phyloP scores from a whole-genome alignment of 208 protist genomes.

The Porcisia deanei region DNA sequence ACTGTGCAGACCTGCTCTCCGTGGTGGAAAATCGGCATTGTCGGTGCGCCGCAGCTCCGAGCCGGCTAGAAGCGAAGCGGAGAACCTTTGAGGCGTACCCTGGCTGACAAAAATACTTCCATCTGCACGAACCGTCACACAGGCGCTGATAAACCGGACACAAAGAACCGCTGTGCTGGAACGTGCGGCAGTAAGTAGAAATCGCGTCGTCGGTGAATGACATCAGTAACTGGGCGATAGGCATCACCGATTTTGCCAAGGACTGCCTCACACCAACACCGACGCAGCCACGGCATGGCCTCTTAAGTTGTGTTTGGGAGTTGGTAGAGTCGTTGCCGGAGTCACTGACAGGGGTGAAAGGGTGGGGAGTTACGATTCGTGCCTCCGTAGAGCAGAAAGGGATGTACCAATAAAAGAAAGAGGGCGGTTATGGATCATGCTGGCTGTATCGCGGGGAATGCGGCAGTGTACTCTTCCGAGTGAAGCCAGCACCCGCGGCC shows the following conservation, averaged over 20 bases:
- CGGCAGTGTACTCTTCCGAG: not conserved
- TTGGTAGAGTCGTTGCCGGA: not conserved
- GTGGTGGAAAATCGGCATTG: constrained; percentile 1
- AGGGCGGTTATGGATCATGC: too few species aligned
- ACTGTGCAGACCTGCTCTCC: constrained; percentile 20
- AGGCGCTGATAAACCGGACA: not conserved
- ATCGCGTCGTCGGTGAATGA: not conserved
- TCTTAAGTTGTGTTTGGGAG: not conserved
- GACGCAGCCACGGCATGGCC: constrained; percentile 22
- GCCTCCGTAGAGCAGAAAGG: not conserved
- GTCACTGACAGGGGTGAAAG: not conserved
- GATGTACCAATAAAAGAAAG: not conserved
- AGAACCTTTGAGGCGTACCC: constrained; percentile 27
- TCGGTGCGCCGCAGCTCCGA: constrained; percentile 3
- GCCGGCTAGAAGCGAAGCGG: constrained; percentile 23
- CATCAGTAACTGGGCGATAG: not conserved
- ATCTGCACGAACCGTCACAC: constrained; percentile 11
- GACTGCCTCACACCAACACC: constrained; percentile 25
- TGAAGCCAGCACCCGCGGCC: not conserved
- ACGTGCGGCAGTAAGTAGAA: not conserved
- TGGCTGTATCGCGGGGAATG: too few species aligned
- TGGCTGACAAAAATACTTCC: constrained; percentile 10
- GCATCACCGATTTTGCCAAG: not conserved
- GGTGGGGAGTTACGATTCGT: not conserved
- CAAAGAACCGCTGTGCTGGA: not conserved